These are phyloP conservation scores for Triticum timopheevii DNA, from an alignment of 176 grass and related monocot species.

Conservation along the genomic window DNA sequence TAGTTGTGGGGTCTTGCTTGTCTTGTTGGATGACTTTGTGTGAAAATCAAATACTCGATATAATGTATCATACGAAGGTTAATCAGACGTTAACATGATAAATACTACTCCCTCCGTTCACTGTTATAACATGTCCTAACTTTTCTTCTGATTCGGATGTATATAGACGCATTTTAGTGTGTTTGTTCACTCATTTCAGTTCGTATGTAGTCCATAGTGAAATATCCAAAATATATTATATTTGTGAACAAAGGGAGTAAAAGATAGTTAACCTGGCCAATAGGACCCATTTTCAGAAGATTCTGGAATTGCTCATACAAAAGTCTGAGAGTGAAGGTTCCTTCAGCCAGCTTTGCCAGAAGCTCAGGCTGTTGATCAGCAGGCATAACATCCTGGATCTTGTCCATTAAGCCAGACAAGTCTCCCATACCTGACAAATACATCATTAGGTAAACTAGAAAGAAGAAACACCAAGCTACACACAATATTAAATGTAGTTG, in stretches of 20 bases:
- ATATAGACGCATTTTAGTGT: too few species aligned
- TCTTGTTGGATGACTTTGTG: background rate
- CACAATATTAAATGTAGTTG: slow-evolving; percentile 1
- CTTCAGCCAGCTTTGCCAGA: slow-evolving; percentile 62
- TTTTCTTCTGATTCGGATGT: too few species aligned
- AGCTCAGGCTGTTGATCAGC: slow-evolving; percentile 59
- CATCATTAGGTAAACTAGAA: slow-evolving; percentile 22
- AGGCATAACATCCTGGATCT: slow-evolving; percentile 74
- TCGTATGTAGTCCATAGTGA: too few species aligned
- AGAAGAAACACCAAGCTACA: background rate
- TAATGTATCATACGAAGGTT: too few species aligned
- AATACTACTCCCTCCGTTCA: background rate
- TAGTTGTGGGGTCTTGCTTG: background rate
- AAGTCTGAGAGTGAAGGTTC: slow-evolving; percentile 75
- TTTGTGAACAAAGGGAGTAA: too few species aligned
- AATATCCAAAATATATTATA: too few species aligned
- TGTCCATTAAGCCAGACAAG: slow-evolving; percentile 74
- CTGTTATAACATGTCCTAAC: too few species aligned
- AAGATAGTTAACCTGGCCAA: slow-evolving; percentile 57
- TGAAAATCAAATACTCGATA: background rate
- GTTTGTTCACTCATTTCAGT: too few species aligned
- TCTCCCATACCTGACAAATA: slow-evolving; percentile 70
- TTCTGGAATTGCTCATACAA: slow-evolving; percentile 72
- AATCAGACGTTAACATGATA: background rate
- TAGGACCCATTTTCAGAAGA: slow-evolving; percentile 86